Evolutionary conservation across 2,329 filamentous ascomycete genomes (phyloP).

Genomic region (Phaeosphaeriaceae sp.): DNA sequence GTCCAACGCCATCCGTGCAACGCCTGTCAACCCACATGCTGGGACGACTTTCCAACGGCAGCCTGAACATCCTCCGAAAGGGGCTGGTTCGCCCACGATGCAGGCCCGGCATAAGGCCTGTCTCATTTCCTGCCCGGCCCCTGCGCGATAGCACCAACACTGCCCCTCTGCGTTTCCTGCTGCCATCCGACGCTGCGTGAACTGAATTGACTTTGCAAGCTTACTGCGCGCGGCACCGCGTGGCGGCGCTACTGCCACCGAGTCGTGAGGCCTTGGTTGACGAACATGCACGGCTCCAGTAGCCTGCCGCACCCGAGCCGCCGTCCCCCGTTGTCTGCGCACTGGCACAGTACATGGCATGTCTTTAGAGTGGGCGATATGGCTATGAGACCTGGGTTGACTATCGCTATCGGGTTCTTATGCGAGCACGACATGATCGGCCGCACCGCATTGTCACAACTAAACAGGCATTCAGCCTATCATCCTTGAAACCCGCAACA

Average conservation of each 20-base stretch:
- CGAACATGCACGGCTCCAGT: conserved; percentile 20
- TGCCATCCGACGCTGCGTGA: background rate
- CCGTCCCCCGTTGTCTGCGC: conserved; percentile 7
- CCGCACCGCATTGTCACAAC: conserved; percentile 10
- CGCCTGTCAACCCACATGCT: conserved; percentile 26
- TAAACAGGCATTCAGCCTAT: conserved; percentile 22
- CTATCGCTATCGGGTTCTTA: conserved; percentile 10
- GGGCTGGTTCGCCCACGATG: conserved; percentile 18
- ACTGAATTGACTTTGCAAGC: conserved; percentile 6
- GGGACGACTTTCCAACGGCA: conserved; percentile 27
- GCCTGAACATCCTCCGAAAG: conserved; percentile 25
- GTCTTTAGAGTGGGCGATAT: background rate
- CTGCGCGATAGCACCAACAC: background rate
- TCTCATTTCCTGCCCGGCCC: conserved; percentile 19
- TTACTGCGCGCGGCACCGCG: conserved; percentile 16
- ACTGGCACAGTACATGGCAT: background rate
- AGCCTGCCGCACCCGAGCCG: conserved; percentile 25
- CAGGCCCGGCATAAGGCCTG: conserved; percentile 18
- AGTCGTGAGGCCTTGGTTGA: conserved; percentile 1
- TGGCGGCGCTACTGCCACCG: conserved; percentile 10
- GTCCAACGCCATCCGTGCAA: conserved; percentile 29
- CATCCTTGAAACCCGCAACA: conserved; percentile 9
- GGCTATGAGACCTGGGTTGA: background rate
- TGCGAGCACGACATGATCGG: conserved; percentile 26
- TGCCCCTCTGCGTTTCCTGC: background rate